These are phyloP conservation scores for Pythium pyrilobum DNA, from an alignment of 352 stramenopile genomes.

Conservation along the genomic window DNA sequence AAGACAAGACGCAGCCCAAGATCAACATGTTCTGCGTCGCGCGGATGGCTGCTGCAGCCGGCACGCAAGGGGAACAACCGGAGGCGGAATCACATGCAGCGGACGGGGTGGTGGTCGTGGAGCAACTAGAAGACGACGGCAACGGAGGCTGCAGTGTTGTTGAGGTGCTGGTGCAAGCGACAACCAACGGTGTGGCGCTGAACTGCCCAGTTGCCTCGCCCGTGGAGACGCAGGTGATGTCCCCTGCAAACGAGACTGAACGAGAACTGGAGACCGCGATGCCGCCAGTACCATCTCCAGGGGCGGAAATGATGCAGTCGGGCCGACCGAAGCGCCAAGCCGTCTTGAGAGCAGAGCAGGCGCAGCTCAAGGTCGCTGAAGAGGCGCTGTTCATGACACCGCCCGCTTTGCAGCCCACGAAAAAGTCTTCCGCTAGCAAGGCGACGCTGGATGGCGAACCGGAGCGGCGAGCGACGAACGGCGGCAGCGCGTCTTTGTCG, in stretches of 20 bases:
- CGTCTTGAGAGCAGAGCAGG: conserved; percentile 35
- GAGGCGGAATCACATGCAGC: not conserved
- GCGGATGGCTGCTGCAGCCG: not conserved
- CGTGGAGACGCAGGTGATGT: no score
- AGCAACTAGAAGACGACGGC: conserved; percentile 10
- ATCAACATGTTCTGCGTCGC: conserved; percentile 59
- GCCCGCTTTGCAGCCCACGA: not conserved
- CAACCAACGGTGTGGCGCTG: not conserved
- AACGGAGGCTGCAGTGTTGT: conserved; percentile 7
- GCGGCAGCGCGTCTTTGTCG: not conserved
- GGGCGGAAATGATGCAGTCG: conserved; percentile 19
- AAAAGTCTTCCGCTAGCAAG: not conserved
- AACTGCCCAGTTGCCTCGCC: not conserved
- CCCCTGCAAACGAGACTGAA: not conserved
- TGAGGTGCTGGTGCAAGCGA: conserved; percentile 2
- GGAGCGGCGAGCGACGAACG: conserved; percentile 1
- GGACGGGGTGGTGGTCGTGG: not conserved
- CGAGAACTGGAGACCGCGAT: no score
- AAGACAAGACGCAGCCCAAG: conserved; percentile 49
- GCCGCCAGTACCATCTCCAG: no score
- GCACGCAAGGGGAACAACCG: not conserved
- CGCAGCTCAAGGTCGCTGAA: not conserved
- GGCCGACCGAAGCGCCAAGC: conserved; percentile 52
- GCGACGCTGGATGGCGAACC: conserved; percentile 15
- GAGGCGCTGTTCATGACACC: conserved; percentile 17